Percentiles rank a stretch among this genome's conserved stretches.
Conservation (phyloP, 306 rosid species). For the Quercus glauca region DNA sequence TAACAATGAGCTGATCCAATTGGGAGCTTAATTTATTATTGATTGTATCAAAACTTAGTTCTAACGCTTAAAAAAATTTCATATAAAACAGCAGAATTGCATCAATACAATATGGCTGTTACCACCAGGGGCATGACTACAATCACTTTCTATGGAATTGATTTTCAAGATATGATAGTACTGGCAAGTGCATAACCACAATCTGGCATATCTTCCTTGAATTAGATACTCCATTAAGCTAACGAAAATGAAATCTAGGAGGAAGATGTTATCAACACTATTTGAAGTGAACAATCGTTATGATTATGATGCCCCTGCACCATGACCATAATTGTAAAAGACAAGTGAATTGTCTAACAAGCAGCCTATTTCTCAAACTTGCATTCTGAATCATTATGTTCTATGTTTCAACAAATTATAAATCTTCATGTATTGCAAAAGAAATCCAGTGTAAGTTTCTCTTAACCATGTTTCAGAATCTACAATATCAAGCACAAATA, state of each 20-base stretch:
- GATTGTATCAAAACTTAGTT: neutral
- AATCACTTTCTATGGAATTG: neutral
- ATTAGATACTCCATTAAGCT: neutral
- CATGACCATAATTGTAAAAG: neutral
- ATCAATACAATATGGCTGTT: neutral
- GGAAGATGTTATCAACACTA: neutral
- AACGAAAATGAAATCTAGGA: neutral
- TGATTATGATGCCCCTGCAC: neutral
- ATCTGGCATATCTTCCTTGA: neutral
- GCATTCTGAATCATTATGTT: neutral
- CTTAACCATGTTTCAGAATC: neutral
- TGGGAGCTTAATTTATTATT: neutral
- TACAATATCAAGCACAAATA: neutral
- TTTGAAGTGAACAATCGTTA: neutral
- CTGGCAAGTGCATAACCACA: neutral
- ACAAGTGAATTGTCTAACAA: neutral
- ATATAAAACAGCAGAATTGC: neutral
- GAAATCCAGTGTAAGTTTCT: no score
- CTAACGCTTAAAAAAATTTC: neutral
- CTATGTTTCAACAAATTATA: neutral
- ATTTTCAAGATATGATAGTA: neutral
- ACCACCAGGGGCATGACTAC: neutral
- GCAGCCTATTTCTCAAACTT: neutral
- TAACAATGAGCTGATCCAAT: neutral
- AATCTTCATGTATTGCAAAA: neutral